phyloP scores from a whole-genome alignment of 371 early-diverging fungal species.

The Cokeromyces recurvatus region DNA sequence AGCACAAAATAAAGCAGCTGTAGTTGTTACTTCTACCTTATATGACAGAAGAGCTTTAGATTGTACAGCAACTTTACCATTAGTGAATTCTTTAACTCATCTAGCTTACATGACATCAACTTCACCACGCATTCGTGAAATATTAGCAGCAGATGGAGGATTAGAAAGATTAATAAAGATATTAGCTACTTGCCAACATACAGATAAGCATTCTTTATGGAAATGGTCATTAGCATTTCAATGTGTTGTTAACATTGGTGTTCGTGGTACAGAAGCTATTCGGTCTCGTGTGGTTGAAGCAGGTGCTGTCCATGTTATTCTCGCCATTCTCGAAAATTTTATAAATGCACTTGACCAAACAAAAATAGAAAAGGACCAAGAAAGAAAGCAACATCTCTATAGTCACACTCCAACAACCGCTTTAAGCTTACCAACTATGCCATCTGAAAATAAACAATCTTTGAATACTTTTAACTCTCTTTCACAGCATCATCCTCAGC shows the following conservation, averaged over 20 bases:
- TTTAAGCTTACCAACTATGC: slow-evolving; percentile 15
- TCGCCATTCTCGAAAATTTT: slow-evolving; percentile 72
- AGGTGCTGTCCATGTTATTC: slow-evolving; percentile 72
- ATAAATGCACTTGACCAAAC: slow-evolving; percentile 54
- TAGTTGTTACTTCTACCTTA: slow-evolving; percentile 75
- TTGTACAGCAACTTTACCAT: slow-evolving; percentile 78
- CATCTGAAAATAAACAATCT: slow-evolving; percentile 1
- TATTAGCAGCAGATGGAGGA: slow-evolving; percentile 83
- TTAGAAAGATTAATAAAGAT: slow-evolving; percentile 75
- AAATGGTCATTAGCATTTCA: slow-evolving; percentile 81
- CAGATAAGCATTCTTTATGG: slow-evolving; percentile 67
- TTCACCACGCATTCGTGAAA: slow-evolving; percentile 72
- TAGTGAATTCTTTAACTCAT: slow-evolving; percentile 82
- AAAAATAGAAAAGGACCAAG: slow-evolving; percentile 56
- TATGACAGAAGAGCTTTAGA: slow-evolving; percentile 89
- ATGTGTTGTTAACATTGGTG: slow-evolving; percentile 80
- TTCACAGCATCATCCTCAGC: slow-evolving; percentile 3
- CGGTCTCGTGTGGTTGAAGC: slow-evolving; percentile 79
- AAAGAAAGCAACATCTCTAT: slow-evolving; percentile 36
- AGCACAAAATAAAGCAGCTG: slow-evolving; percentile 66
- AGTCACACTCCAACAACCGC: slow-evolving; percentile 5
- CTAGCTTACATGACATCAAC: slow-evolving; percentile 79
- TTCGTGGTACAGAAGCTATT: slow-evolving; percentile 75
- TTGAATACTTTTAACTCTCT: background rate
- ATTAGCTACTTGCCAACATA: slow-evolving; percentile 63